Conservation (phyloP, 2,329 filamentous ascomycete species). For the Diaporthe sp. region DNA sequence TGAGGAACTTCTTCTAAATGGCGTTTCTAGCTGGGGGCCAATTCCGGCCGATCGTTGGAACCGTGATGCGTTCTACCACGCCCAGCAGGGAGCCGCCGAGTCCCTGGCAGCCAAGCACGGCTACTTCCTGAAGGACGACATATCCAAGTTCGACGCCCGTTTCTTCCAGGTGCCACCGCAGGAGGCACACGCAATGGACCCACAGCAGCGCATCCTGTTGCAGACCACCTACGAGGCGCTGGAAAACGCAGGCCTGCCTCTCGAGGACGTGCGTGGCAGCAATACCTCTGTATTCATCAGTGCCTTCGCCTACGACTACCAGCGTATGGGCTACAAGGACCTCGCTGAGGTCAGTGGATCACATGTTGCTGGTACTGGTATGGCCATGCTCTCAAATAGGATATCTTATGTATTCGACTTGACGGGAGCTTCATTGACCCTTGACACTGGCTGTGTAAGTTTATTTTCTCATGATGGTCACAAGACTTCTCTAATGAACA, state of each 20-base stretch:
- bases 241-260: constrained; percentile 51
- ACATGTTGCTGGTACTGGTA: constrained; percentile 41
- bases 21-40: constrained; percentile 48
- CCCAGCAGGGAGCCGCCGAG: constrained; percentile 51
- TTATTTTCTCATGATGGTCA: not conserved
- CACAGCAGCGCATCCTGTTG: constrained; percentile 50
- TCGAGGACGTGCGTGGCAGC: constrained; percentile 48
- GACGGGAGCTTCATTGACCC: constrained; percentile 48
- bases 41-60: constrained; percentile 53
- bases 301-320: constrained; percentile 45
- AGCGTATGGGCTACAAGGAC: constrained; percentile 43
- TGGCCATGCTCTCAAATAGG: constrained; percentile 46
- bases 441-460: constrained; percentile 52
- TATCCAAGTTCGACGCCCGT: constrained; percentile 50
- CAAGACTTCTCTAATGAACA: not conserved
- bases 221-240: constrained; percentile 53
- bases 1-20: constrained; percentile 49
- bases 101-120: constrained; percentile 50
- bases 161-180: constrained; percentile 26
- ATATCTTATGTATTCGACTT: constrained; percentile 49
- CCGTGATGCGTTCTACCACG: constrained; percentile 51
- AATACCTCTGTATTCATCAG: constrained; percentile 52
- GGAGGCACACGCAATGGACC: constrained; percentile 44
- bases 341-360: constrained; percentile 42
- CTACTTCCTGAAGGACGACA: constrained; percentile 52